Conservation (phyloP, 768 basidiomycete genomes). For the Scleroderma citrinum region DNA sequence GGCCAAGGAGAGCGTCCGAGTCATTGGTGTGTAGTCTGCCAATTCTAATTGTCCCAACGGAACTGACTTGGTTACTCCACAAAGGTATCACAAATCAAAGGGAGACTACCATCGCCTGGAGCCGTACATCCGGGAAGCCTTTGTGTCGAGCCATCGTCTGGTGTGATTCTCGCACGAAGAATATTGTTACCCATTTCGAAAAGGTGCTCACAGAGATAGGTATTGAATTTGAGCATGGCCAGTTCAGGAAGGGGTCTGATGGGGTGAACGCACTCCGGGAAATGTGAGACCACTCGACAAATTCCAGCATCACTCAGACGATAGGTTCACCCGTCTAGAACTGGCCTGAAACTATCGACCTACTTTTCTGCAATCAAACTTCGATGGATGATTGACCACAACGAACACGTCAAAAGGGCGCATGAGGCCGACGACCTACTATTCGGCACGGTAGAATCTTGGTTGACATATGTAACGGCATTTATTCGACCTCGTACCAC, state of each 20-base stretch:
- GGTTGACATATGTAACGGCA: constrained; percentile 78
- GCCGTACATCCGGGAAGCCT: constrained; percentile 81
- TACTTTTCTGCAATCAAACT: constrained; percentile 98
- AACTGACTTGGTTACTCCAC: constrained; percentile 2
- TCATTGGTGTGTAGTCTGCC: constrained; percentile 62
- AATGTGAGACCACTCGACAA: constrained; percentile 43
- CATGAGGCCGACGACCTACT: constrained; percentile 75
- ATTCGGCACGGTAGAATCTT: constrained; percentile 96
- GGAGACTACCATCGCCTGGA: constrained; percentile 94
- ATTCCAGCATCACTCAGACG: background rate
- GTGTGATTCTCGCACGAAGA: constrained; percentile 91
- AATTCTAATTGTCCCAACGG: constrained; percentile 1
- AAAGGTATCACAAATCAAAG: constrained; percentile 94
- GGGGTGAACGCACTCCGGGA: constrained; percentile 59
- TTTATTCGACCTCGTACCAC: constrained; percentile 7
- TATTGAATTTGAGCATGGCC: constrained; percentile 61
- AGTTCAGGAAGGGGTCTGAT: constrained; percentile 65
- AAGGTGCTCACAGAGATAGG: constrained; percentile 66
- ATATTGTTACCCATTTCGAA: constrained; percentile 75
- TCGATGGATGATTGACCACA: constrained; percentile 93
- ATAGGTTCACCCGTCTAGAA: constrained; percentile 39
- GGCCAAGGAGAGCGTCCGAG: constrained; percentile 77
- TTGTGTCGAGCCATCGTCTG: constrained; percentile 90
- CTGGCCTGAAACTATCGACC: constrained; percentile 91
- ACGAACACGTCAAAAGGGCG: constrained; percentile 67